These are phyloP conservation scores for Neopestalotiopsis sp. DNA, from an alignment of 2,329 filamentous ascomycete genomes.

Conservation along the genomic window DNA sequence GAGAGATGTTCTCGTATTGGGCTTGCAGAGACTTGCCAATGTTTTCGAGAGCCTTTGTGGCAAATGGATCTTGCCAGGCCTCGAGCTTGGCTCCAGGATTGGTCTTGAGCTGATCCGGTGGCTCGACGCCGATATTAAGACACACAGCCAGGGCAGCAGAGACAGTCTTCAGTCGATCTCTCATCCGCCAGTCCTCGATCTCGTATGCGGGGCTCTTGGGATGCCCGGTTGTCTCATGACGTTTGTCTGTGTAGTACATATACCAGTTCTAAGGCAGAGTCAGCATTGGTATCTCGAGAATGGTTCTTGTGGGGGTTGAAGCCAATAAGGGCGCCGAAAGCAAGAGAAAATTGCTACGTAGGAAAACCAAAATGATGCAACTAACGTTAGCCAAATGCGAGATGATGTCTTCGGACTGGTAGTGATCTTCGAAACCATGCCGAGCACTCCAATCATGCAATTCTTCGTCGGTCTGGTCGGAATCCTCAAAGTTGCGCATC, in stretches of 20 bases:
- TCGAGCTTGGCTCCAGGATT: conserved; percentile 92
- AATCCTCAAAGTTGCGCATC: conserved; percentile 42
- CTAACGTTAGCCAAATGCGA: conserved; percentile 80
- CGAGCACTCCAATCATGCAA: conserved; percentile 64
- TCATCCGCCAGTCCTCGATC: conserved; percentile 95
- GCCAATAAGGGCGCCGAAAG: neutral
- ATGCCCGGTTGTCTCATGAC: conserved; percentile 92
- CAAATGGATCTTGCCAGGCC: conserved; percentile 93
- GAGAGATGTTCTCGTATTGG: conserved; percentile 94
- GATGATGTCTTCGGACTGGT: conserved; percentile 88
- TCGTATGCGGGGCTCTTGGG: conserved; percentile 71
- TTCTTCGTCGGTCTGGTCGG: conserved; percentile 50
- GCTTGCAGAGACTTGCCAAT: conserved; percentile 96
- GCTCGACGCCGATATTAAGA: conserved; percentile 96
- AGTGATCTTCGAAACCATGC: conserved; percentile 92
- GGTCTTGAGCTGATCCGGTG: conserved; percentile 95
- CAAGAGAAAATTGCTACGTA: neutral
- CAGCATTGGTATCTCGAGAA: neutral
- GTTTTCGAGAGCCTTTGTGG: conserved; percentile 85
- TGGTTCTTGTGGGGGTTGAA: neutral
- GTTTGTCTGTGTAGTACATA: conserved; percentile 99
- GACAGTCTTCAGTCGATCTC: conserved; percentile 93
- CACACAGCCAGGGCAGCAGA: conserved; percentile 94
- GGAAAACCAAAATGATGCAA: conserved; percentile 27
- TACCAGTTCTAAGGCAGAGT: conserved; percentile 80